Evolutionary conservation across 768 basidiomycete genomes (phyloP).

Genomic region (Termitomyces sp.): DNA sequence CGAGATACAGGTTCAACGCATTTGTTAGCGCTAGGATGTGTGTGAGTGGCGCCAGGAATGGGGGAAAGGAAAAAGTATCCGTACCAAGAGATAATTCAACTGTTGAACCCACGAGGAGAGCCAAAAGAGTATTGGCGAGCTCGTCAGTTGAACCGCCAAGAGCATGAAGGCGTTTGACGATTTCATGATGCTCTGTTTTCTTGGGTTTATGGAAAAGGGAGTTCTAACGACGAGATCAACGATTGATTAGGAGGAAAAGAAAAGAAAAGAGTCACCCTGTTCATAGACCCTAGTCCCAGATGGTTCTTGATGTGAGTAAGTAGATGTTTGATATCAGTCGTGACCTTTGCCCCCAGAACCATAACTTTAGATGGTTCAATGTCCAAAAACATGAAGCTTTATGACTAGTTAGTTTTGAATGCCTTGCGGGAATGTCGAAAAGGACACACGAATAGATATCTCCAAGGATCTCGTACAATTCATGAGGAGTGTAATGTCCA

Average conservation of each 20-base stretch:
- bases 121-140: constrained; percentile 66
- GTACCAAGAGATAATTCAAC: constrained; percentile 69
- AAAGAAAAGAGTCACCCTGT: constrained; percentile 32
- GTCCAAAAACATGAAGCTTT: constrained; percentile 75
- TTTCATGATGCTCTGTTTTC: constrained; percentile 43
- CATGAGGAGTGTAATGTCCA: constrained; percentile 60
- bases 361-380: constrained; percentile 57
- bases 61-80: constrained; percentile 12
- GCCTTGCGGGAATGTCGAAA: not conserved
- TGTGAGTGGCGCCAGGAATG: not conserved
- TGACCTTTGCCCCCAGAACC: constrained; percentile 49
- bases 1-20: constrained; percentile 61
- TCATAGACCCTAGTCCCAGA: constrained; percentile 37
- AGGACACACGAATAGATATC: constrained; percentile 66
- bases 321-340: constrained; percentile 50
- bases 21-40: constrained; percentile 54
- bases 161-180: constrained; percentile 55
- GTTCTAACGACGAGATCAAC: constrained; percentile 31
- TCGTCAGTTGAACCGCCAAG: constrained; percentile 56
- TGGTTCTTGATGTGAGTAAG: constrained; percentile 52
- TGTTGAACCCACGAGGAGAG: constrained; percentile 62
- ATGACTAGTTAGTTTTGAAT: not conserved
- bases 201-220: constrained; percentile 46
- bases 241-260: not conserved
- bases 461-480: constrained; percentile 60